These are phyloP conservation scores for Carex parvula DNA, from an alignment of 176 grass and related monocot genomes.

Conservation along the genomic window DNA sequence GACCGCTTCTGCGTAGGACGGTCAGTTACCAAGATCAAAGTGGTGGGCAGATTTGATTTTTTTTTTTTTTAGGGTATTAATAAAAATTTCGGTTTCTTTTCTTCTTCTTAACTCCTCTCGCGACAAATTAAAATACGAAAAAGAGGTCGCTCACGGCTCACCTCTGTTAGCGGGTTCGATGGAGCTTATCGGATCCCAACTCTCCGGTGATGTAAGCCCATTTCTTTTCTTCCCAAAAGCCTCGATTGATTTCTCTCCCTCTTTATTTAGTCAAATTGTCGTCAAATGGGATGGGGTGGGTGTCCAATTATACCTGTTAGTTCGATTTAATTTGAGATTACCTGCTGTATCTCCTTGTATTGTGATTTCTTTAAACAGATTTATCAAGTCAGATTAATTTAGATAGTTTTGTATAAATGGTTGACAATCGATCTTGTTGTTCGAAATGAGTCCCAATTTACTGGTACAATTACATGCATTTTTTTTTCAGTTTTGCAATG, in stretches of 20 bases:
- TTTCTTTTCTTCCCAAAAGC: not conserved
- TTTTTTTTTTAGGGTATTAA: too few relatives aligned
- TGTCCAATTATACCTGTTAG: too few relatives aligned
- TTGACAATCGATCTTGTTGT: not conserved
- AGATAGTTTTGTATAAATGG: not conserved
- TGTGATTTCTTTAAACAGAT: not conserved
- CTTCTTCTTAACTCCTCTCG: not conserved
- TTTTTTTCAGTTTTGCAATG: too few relatives aligned
- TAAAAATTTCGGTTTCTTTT: too few relatives aligned
- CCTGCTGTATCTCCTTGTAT: not conserved
- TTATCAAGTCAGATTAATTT: not conserved
- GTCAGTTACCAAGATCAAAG: too few relatives aligned
- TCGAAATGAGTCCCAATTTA: not conserved
- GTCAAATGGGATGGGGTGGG: not conserved
- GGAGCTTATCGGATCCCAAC: constrained; percentile 25
- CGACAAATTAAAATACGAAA: too few relatives aligned
- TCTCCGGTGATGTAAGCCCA: constrained; percentile 5
- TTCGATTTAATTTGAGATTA: not conserved
- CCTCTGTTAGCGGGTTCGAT: not conserved
- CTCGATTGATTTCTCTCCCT: not conserved
- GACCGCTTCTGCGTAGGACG: too few relatives aligned
- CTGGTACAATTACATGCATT: not conserved
- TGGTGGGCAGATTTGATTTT: too few relatives aligned
- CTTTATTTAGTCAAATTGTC: not conserved
- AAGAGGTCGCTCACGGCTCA: not conserved